These are phyloP conservation scores for Backusella mclennaniae DNA, from an alignment of 192 early-diverging fungal species.

Conservation along the genomic window DNA sequence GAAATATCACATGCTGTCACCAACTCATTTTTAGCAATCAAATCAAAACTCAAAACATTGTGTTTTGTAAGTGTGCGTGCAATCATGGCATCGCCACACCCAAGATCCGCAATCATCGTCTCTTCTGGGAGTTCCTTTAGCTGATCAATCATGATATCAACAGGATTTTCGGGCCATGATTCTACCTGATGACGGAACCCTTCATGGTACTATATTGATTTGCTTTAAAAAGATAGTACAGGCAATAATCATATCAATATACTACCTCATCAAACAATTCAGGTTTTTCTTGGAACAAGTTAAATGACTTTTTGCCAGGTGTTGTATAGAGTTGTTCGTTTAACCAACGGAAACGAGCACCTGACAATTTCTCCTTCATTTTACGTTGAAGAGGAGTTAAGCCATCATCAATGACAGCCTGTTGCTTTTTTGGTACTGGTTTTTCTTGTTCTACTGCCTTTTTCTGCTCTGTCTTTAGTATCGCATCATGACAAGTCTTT, in stretches of 20 bases:
- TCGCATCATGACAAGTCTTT: neutral
- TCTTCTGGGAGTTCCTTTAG: conserved; percentile 51
- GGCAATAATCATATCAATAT: neutral
- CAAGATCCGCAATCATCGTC: conserved; percentile 85
- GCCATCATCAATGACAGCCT: conserved; percentile 10
- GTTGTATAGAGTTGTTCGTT: conserved; percentile 96
- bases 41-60: conserved; percentile 85
- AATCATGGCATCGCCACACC: conserved; percentile 94
- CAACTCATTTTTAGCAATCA: conserved; percentile 73
- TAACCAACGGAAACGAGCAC: conserved; percentile 83
- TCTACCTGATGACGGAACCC: conserved; percentile 92
- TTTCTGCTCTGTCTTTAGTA: neutral
- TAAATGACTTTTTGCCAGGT: conserved; percentile 67
- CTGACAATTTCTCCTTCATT: conserved; percentile 62
- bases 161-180: conserved; percentile 92
- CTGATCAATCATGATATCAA: conserved; percentile 78
- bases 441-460: neutral
- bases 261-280: conserved; percentile 84
- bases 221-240: neutral
- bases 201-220: conserved; percentile 70
- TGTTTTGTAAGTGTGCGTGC: conserved; percentile 62
- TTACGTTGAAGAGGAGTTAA: conserved; percentile 36
- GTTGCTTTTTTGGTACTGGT: neutral
- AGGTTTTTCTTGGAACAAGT: conserved; percentile 79
- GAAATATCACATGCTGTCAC: conserved; percentile 94